Percentiles rank a stretch among this genome's conserved stretches.
Conservation (phyloP, 352 stramenopile species). For the Phytophthora sp. region DNA sequence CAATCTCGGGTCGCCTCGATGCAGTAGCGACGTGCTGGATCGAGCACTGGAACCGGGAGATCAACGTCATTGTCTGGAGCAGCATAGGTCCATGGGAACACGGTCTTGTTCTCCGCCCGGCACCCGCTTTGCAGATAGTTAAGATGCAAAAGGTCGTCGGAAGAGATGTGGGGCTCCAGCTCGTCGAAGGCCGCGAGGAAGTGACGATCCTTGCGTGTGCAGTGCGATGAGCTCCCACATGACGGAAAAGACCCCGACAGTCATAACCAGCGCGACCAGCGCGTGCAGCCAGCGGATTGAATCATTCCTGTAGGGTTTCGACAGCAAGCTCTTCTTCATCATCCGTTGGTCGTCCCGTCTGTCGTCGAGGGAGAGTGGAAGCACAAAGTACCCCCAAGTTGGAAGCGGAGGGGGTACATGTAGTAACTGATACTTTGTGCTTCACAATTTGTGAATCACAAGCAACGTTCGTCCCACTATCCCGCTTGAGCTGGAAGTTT, state of each 20-base stretch:
- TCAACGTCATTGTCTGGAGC: conserved; percentile 10
- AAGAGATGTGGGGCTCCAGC: conserved; percentile 15
- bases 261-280: conserved; percentile 22
- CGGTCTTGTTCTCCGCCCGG: conserved; percentile 34
- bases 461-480: no score
- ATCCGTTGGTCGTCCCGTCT: no score
- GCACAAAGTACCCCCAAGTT: no score
- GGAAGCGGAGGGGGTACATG: no score
- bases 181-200: conserved; percentile 25
- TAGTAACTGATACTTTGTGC: no score
- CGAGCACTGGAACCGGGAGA: neutral
- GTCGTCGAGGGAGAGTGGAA: neutral
- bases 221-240: conserved; percentile 28
- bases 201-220: conserved; percentile 17
- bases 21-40: conserved; percentile 20
- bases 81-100: conserved; percentile 46
- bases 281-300: conserved; percentile 27
- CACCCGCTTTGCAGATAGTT: conserved; percentile 42
- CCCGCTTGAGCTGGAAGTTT: no score
- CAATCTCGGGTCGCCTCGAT: conserved; percentile 44
- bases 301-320: conserved; percentile 11
- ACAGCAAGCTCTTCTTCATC: conserved; percentile 16
- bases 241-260: conserved; percentile 23
- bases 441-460: no score
- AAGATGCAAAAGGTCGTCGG: conserved; percentile 49